These are phyloP conservation scores for Pseudonitzschia delicatissima DNA, from an alignment of 108 stramenopile genomes.

Conservation along the genomic window DNA sequence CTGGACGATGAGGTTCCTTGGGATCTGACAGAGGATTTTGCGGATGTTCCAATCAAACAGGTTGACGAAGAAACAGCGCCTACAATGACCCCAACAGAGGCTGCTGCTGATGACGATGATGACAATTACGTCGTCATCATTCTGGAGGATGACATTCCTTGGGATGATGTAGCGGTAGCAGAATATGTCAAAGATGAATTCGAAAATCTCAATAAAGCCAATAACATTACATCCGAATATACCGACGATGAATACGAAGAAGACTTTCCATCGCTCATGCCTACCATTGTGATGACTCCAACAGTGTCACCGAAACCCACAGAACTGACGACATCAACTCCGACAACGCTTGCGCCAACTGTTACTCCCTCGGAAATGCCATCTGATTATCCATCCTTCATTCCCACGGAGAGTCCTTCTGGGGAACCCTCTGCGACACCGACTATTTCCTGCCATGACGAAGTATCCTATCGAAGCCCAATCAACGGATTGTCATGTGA, in stretches of 20 bases:
- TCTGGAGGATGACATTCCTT: not conserved
- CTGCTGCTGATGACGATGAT: not conserved
- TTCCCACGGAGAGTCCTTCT: slow-evolving; percentile 10
- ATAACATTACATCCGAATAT: too few relatives aligned
- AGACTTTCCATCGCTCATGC: not conserved
- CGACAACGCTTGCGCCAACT: slow-evolving; percentile 6
- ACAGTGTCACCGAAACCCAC: not conserved
- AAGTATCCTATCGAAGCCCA: slow-evolving; percentile 34
- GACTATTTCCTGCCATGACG: slow-evolving; percentile 36
- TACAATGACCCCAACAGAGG: not conserved
- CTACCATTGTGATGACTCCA: slow-evolving; percentile 1
- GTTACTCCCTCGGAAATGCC: not conserved
- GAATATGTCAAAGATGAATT: not conserved
- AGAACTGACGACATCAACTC: not conserved
- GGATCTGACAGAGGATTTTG: not conserved
- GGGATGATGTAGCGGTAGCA: not conserved
- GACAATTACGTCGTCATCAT: not conserved
- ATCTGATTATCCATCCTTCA: slow-evolving; percentile 17
- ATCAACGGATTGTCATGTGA: slow-evolving; percentile 33
- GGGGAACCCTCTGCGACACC: not conserved
- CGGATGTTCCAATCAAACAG: too few relatives aligned
- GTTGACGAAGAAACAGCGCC: not conserved
- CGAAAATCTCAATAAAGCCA: too few relatives aligned
- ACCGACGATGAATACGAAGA: not conserved
- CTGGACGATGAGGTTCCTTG: not conserved